Evolutionary conservation across 1,139 yeast genomes (phyloP).

Genomic region (Yamadazyma sp.): DNA sequence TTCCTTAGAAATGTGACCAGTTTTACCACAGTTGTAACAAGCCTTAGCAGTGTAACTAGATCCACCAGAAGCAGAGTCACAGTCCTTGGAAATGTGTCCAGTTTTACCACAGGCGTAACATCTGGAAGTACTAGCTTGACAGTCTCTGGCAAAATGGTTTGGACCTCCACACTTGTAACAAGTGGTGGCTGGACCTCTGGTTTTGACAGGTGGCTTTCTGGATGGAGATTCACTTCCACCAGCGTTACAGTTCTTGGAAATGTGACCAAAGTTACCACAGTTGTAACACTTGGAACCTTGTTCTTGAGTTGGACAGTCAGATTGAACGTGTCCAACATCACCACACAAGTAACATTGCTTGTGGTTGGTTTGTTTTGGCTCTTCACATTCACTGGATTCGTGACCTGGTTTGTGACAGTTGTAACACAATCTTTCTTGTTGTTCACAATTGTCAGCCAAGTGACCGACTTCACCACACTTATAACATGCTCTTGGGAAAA

Average conservation of each 20-base stretch:
- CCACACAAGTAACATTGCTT: slow-evolving; percentile 92
- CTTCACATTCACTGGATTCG: slow-evolving; percentile 83
- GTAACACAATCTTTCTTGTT: slow-evolving; percentile 84
- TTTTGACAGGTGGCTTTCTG: slow-evolving; percentile 19
- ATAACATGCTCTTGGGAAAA: slow-evolving; percentile 83
- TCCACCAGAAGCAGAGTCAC: slow-evolving; percentile 52
- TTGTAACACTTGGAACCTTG: slow-evolving; percentile 53
- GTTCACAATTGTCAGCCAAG: slow-evolving; percentile 83
- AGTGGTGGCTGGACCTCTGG: slow-evolving; percentile 43
- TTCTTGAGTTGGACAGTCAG: slow-evolving; percentile 59
- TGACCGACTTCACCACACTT: slow-evolving; percentile 94
- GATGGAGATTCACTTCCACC: slow-evolving; percentile 20
- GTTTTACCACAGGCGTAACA: slow-evolving; percentile 91
- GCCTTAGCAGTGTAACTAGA: slow-evolving; percentile 42
- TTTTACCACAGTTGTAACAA: slow-evolving; percentile 45
- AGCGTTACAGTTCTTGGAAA: slow-evolving; percentile 69
- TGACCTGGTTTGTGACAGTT: slow-evolving; percentile 92
- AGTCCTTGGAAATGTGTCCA: slow-evolving; percentile 87
- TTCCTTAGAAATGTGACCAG: slow-evolving; percentile 39
- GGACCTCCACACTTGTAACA: slow-evolving; percentile 95
- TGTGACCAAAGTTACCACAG: slow-evolving; percentile 79
- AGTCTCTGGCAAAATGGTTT: slow-evolving; percentile 89
- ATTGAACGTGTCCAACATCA: slow-evolving; percentile 67
- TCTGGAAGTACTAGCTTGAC: slow-evolving; percentile 72
- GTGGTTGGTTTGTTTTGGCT: slow-evolving; percentile 77